Base-by-base conservation (phyloP, 768 basidiomycete species). In the Terana coerulea region DNA sequence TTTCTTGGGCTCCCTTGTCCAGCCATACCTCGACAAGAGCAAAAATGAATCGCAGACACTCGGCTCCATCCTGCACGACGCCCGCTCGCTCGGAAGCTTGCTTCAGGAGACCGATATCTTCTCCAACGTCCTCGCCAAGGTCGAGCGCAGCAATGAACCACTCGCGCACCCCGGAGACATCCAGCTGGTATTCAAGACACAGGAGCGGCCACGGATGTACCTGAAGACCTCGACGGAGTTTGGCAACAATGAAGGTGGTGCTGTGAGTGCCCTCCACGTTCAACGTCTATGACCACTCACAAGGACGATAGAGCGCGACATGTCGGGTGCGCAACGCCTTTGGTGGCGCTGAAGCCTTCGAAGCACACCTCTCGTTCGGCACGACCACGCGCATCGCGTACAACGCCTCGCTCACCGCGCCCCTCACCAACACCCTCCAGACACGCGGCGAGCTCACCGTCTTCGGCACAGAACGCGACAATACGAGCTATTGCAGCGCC, bases 241-340 rank as follows among this genome's bases (percentile, higher is more conserved):
- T 5, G 95, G 97, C 3, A 93, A 95, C 53, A 87, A 85, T 44
- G 97, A 98, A 67, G 95, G 91, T 10, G 93, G 73, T 49, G 93
- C 92, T n/a, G 94, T 93, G 63, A 64, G 91, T 78, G 31, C 25
- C 26, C 24, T 25, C 31, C 15, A 15, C 25, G 5, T 47, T 0
- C 21, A n/a, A n/a, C 26, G 3, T 19, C 21, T 26, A n/a, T 25
- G 42, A 42, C 37, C 33, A 24, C 47, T 49, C 42, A 46, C 30
- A 15, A 29, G 25, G 30, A 10, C 1, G 8, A 0, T 54, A 87
- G 93, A 88, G 85, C 49, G 79, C 86, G 34, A 90, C 86, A 5
- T 92, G 81, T 6, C 82, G 88, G 45, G 69, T 98, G 34, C 78
- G 89, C 12, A 98, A 98, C 67, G 79, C 88, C 4, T 88, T 98